These are phyloP conservation scores for Trypanosoma lewisi DNA, from an alignment of 208 protist genomes.

Conservation along the genomic window DNA sequence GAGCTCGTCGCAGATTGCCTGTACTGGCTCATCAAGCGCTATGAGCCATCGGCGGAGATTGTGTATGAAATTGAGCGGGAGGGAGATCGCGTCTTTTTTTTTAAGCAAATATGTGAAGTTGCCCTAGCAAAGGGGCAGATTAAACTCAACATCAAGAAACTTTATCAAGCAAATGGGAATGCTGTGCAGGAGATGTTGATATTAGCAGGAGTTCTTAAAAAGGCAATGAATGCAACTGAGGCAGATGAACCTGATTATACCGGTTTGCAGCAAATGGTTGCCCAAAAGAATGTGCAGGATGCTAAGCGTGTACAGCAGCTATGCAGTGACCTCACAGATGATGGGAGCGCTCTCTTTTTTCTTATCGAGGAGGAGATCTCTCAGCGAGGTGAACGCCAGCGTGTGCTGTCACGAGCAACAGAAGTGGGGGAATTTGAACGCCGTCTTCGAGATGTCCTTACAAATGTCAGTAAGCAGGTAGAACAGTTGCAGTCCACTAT, in stretches of 20 bases:
- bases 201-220: constrained; percentile 88
- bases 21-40: constrained; percentile 92
- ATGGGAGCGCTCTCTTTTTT: constrained; percentile 88
- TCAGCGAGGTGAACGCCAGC: constrained; percentile 65
- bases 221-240: constrained; percentile 75
- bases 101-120: constrained; percentile 90
- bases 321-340: constrained; percentile 85
- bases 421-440: constrained; percentile 92
- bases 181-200: constrained; percentile 96
- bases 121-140: constrained; percentile 85
- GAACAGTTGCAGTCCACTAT: constrained; percentile 84
- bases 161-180: constrained; percentile 94
- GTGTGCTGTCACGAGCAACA: constrained; percentile 79
- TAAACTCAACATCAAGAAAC: constrained; percentile 94
- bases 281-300: constrained; percentile 81
- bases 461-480: constrained; percentile 71
- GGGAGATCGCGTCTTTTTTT: constrained; percentile 89
- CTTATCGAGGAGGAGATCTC: constrained; percentile 83
- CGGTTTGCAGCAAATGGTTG: constrained; percentile 78
- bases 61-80: constrained; percentile 89
- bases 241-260: constrained; percentile 77
- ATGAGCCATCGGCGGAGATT: constrained; percentile 91
- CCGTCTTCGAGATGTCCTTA: constrained; percentile 75
- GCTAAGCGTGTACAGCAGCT: constrained; percentile 87
- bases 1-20: constrained; percentile 93